Evolutionary conservation across 352 stramenopile species (phyloP).

Genomic region (Phytophthora constricta): DNA sequence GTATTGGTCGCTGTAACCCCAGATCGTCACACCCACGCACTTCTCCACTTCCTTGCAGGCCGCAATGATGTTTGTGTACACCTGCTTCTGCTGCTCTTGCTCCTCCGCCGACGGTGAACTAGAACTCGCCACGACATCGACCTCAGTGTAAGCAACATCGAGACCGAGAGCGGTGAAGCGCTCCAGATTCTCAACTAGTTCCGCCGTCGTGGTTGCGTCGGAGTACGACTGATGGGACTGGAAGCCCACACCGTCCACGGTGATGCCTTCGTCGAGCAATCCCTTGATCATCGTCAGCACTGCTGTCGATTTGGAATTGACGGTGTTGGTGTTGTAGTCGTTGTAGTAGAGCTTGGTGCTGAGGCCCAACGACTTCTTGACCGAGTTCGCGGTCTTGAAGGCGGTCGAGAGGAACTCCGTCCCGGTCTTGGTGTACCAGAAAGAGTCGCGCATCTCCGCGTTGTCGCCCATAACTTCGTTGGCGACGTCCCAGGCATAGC

Average conservation of each 20-base stretch:
- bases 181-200: slow-evolving; percentile 19
- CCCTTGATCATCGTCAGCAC: slow-evolving; percentile 32
- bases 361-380: slow-evolving; percentile 35
- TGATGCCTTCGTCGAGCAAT: slow-evolving; percentile 26
- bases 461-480: slow-evolving; percentile 45
- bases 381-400: slow-evolving; percentile 34
- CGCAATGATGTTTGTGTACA: slow-evolving; percentile 12
- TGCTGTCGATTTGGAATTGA: slow-evolving; percentile 41
- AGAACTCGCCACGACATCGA: slow-evolving; percentile 11
- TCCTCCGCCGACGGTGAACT: slow-evolving; percentile 5
- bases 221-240: slow-evolving; percentile 22
- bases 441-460: slow-evolving; percentile 29
- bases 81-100: slow-evolving; percentile 3
- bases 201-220: background rate
- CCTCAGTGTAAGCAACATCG: slow-evolving; percentile 22
- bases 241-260: slow-evolving; percentile 36
- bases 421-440: slow-evolving; percentile 43
- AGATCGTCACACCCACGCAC: slow-evolving; percentile 25
- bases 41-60: slow-evolving; percentile 13
- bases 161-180: slow-evolving; percentile 17
- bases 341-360: slow-evolving; percentile 41
- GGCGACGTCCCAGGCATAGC: slow-evolving; percentile 40
- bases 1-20: slow-evolving; percentile 33
- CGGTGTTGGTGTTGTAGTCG: slow-evolving; percentile 40
- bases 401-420: slow-evolving; percentile 40